Conservation (phyloP, 768 basidiomycete species). For the Pleurotus platypus region DNA sequence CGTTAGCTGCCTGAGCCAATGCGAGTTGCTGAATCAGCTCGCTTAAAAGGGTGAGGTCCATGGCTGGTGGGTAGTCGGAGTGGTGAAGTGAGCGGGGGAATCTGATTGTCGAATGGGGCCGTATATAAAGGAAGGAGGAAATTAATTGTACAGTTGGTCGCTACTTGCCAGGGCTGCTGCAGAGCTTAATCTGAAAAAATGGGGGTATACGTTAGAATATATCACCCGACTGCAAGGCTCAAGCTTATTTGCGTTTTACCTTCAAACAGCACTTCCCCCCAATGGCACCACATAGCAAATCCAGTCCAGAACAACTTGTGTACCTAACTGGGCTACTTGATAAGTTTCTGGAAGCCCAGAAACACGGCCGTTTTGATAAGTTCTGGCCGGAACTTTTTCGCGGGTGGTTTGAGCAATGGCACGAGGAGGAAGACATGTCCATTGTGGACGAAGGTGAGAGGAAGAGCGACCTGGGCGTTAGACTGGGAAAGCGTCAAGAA, state of each 20-base stretch:
- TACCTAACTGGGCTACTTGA: background rate
- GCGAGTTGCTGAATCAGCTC: no score
- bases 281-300: background rate
- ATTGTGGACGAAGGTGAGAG: background rate
- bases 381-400: background rate
- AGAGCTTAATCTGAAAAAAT: background rate
- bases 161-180: background rate
- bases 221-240: background rate
- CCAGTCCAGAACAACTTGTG: background rate
- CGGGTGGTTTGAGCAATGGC: background rate
- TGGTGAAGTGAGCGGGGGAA: no score
- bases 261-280: background rate
- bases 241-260: background rate
- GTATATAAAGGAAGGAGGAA: background rate
- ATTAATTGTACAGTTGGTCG: background rate
- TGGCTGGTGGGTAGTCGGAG: no score
- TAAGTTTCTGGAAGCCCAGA: background rate
- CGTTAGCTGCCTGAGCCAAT: no score
- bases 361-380: background rate
- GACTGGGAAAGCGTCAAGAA: background rate
- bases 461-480: background rate
- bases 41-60: no score
- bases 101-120: no score
- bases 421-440: background rate
- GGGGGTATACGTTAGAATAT: background rate